Evolutionary conservation across 805 yeast species (phyloP).

Genomic region (Kazachstania viticola): DNA sequence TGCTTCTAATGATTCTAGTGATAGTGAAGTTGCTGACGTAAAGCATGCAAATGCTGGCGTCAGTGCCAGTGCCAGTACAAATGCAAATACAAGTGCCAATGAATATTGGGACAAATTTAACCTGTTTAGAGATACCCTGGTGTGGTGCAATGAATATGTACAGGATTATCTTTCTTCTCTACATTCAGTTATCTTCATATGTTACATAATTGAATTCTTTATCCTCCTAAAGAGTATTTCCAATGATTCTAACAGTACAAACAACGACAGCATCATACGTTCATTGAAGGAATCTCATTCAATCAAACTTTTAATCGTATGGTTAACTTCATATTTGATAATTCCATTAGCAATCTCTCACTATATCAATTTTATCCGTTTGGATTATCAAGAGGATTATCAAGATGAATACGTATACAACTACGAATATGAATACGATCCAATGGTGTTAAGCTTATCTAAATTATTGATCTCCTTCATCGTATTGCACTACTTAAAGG

Average conservation of each 20-base stretch:
- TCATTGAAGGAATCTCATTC: too few relatives aligned
- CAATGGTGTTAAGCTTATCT: constrained; percentile 2
- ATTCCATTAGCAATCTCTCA: constrained; percentile 16
- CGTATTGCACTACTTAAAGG: too few relatives aligned
- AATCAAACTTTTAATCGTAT: constrained; percentile 4
- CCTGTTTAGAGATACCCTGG: too few relatives aligned
- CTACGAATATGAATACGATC: too few relatives aligned
- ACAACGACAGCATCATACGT: too few relatives aligned
- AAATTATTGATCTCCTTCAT: background rate
- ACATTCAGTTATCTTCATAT: constrained; percentile 12
- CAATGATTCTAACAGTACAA: background rate
- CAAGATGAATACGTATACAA: too few relatives aligned
- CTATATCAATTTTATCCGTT: constrained; percentile 24
- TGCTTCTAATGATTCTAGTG: background rate
- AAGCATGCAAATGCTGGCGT: background rate
- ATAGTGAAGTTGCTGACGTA: background rate
- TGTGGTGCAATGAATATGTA: constrained; percentile 12
- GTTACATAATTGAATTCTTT: constrained; percentile 14
- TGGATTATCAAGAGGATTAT: too few relatives aligned
- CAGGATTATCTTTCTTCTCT: constrained; percentile 19
- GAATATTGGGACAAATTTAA: background rate
- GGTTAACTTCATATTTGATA: constrained; percentile 10
- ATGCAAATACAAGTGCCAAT: too few relatives aligned
- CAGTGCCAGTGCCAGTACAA: too few relatives aligned
- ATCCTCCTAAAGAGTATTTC: constrained; percentile 1